These are phyloP conservation scores for Xylaria arbuscula DNA, from an alignment of 2,329 filamentous ascomycete species.

Conservation along the genomic window DNA sequence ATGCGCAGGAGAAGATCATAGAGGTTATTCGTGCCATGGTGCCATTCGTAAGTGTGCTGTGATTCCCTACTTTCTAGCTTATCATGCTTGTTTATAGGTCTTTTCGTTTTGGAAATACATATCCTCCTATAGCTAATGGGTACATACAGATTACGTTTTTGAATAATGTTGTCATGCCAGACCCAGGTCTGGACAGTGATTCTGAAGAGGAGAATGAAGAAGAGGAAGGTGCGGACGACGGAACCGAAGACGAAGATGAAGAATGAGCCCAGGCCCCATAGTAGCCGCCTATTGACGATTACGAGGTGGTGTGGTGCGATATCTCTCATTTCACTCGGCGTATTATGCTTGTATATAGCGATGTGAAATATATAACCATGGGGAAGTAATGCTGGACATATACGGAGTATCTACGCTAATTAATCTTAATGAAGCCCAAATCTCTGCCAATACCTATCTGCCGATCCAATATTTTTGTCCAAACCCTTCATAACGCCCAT, in stretches of 20 bases:
- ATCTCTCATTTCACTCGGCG: background rate
- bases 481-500: conserved; percentile 2
- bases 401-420: background rate
- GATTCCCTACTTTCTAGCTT: conserved; percentile 38
- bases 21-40: conserved; percentile 75
- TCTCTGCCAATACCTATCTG: background rate
- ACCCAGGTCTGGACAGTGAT: conserved; percentile 61
- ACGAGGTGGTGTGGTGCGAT: background rate
- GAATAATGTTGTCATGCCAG: conserved; percentile 79
- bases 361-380: background rate
- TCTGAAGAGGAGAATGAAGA: conserved; percentile 47
- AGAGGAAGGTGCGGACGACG: conserved; percentile 33
- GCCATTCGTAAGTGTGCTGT: conserved; percentile 80
- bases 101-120: background rate
- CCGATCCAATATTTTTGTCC: background rate
- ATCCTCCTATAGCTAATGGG: background rate
- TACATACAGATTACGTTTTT: conserved; percentile 72
- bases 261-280: conserved; percentile 12
- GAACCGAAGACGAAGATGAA: conserved; percentile 22
- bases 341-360: background rate
- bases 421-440: background rate
- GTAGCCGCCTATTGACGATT: background rate
- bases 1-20: conserved; percentile 73
- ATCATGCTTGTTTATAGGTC: background rate
- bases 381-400: background rate